Conservation (phyloP, 352 stramenopile genomes). For the Phytopythium vexans region DNA sequence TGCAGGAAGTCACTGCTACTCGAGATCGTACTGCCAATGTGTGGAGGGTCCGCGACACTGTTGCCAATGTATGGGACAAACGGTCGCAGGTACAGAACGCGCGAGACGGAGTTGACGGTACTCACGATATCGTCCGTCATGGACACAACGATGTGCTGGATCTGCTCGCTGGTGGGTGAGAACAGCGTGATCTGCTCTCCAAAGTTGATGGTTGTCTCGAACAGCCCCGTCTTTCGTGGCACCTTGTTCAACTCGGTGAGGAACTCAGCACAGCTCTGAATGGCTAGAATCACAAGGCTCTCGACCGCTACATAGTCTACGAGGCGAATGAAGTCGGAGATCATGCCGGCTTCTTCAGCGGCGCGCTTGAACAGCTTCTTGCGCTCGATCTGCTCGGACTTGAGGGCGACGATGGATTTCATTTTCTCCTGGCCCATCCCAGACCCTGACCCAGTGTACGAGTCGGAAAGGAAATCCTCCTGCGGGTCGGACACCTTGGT, state of each 20-base stretch:
- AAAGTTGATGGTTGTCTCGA: conserved; percentile 93
- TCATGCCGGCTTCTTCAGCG: conserved; percentile 85
- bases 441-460: conserved; percentile 15
- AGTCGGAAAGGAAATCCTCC: conserved; percentile 61
- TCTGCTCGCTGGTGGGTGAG: conserved; percentile 83
- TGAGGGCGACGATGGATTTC: conserved; percentile 92
- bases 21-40: conserved; percentile 76
- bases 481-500: conserved; percentile 59
- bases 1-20: conserved; percentile 66
- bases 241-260: conserved; percentile 88
- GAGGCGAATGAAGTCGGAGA: conserved; percentile 91
- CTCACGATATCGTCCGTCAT: conserved; percentile 89
- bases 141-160: conserved; percentile 84
- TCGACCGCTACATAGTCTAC: conserved; percentile 93
- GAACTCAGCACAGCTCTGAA: conserved; percentile 85
- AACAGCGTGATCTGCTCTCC: conserved; percentile 80
- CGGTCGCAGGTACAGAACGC: conserved; percentile 86
- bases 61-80: conserved; percentile 81
- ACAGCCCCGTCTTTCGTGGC: conserved; percentile 87
- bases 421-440: conserved; percentile 70
- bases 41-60: conserved; percentile 59
- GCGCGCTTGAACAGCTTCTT: conserved; percentile 81
- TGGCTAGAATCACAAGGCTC: conserved; percentile 82
- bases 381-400: conserved; percentile 86
- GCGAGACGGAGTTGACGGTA: conserved; percentile 85